Conservation (phyloP, 768 basidiomycete species). For the Hypholoma sublateritium region DNA sequence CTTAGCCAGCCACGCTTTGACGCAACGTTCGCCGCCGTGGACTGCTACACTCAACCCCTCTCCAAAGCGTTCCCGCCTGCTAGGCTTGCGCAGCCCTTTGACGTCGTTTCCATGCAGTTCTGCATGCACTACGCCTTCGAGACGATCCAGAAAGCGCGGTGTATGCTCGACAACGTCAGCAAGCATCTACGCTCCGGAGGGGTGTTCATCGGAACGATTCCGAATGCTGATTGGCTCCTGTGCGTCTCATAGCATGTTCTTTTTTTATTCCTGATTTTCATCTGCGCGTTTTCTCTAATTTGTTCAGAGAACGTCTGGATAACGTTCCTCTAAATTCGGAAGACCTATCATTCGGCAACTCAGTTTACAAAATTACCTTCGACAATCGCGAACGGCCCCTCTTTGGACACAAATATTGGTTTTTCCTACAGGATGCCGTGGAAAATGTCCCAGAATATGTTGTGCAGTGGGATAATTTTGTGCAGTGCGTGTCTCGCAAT, state of each 20-base stretch:
- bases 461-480: constrained; percentile 94
- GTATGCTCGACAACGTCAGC: constrained; percentile 91
- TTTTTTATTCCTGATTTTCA: constrained; percentile 2
- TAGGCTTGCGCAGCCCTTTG: constrained; percentile 70
- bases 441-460: constrained; percentile 97
- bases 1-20: constrained; percentile 58
- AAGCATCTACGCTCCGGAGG: constrained; percentile 81
- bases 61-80: constrained; percentile 65
- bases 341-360: constrained; percentile 86
- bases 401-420: constrained; percentile 93
- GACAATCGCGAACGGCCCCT: constrained; percentile 63
- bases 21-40: constrained; percentile 81
- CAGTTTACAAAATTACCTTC: constrained; percentile 87
- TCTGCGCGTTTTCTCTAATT: constrained; percentile 4
- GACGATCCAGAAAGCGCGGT: constrained; percentile 78
- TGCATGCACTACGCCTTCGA: constrained; percentile 99
- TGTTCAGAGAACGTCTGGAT: constrained; percentile 67
- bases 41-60: constrained; percentile 82
- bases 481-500: constrained; percentile 59
- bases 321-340: constrained; percentile 61
- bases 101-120: constrained; percentile 98
- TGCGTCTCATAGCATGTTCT: constrained; percentile 38
- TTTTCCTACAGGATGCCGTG: constrained; percentile 93
- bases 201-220: constrained; percentile 95
- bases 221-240: constrained; percentile 84